Evolutionary conservation across 495 filamentous ascomycete species (phyloP).

Genomic region (Platismatia glauca): DNA sequence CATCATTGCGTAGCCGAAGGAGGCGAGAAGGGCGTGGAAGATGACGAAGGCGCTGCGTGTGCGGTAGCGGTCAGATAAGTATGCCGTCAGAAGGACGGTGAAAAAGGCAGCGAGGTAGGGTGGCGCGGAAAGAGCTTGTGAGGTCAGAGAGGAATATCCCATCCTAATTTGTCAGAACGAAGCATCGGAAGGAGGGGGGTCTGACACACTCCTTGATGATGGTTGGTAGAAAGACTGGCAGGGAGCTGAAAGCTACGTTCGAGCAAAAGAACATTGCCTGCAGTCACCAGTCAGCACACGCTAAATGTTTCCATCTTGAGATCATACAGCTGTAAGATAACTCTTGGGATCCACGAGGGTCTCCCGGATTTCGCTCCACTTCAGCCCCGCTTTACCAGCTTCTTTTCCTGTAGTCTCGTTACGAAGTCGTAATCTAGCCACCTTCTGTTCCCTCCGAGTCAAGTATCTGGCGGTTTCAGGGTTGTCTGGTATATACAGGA

Average conservation of each 20-base stretch:
- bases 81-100: constrained; percentile 41
- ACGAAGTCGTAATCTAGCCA: constrained; percentile 44
- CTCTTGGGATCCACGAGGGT: constrained; percentile 53
- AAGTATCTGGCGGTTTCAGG: constrained; percentile 46
- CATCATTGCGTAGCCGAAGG: constrained; percentile 52
- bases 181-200: no score
- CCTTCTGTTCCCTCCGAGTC: constrained; percentile 35
- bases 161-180: no score
- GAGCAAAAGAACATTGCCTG: constrained; percentile 50
- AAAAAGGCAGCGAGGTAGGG: constrained; percentile 49
- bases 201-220: constrained; percentile 49
- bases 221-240: constrained; percentile 52
- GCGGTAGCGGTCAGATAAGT: constrained; percentile 40
- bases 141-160: constrained; percentile 39
- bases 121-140: constrained; percentile 49
- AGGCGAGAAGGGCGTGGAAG: constrained; percentile 46
- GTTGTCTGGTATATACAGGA: constrained; percentile 44
- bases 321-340: constrained; percentile 56
- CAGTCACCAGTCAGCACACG: constrained; percentile 11
- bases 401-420: constrained; percentile 26
- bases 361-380: constrained; percentile 44
- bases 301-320: not conserved
- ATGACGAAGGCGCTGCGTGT: constrained; percentile 43
- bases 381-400: constrained; percentile 27
- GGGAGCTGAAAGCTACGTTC: constrained; percentile 51